Evolutionary conservation across 495 filamentous ascomycete genomes (phyloP).

Genomic region (Penicillium flavigenum): DNA sequence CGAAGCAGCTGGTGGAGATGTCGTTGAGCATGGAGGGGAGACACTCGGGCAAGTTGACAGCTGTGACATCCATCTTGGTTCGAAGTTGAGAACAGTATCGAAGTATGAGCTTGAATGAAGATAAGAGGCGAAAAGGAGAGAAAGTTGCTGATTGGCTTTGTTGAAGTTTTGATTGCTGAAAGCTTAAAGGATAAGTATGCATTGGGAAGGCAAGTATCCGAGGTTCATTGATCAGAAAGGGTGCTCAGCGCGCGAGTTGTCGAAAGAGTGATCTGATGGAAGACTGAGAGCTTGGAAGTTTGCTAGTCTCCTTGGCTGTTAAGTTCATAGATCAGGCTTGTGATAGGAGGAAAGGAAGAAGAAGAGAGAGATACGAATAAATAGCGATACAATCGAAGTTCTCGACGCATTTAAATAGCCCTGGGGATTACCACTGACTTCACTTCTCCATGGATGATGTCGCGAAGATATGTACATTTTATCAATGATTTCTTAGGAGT

Average conservation of each 20-base stretch:
- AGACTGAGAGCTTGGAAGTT: background rate
- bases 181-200: background rate
- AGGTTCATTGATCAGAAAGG: background rate
- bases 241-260: too few relatives aligned
- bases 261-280: background rate
- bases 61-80: constrained; percentile 62
- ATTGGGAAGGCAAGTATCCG: constrained; percentile 1
- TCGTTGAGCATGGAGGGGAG: constrained; percentile 60
- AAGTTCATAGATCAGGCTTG: background rate
- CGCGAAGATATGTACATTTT: background rate
- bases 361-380: background rate
- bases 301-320: background rate
- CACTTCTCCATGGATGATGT: background rate
- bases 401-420: too few relatives aligned
- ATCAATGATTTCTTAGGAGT: background rate
- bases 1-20: constrained; percentile 61
- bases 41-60: constrained; percentile 50
- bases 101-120: constrained; percentile 1
- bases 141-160: background rate
- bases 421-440: background rate
- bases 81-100: background rate
- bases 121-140: background rate
- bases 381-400: background rate
- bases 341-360: background rate
- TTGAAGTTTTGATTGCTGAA: background rate